These are phyloP conservation scores for Pholiota conissans DNA, from an alignment of 768 basidiomycete species.

Conservation along the genomic window DNA sequence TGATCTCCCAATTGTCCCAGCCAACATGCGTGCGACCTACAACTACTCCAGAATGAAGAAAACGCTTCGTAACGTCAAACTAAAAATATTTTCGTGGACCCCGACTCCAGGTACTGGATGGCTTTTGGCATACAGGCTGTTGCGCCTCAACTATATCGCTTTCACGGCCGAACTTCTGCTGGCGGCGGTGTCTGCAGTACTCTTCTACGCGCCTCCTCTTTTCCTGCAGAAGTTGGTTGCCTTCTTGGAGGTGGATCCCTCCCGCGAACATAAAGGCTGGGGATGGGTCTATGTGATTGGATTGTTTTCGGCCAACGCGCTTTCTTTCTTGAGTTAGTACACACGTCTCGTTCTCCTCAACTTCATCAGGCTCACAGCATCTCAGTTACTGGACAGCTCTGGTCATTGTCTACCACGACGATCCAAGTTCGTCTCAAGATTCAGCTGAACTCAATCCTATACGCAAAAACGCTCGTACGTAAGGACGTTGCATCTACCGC, in stretches of 20 bases:
- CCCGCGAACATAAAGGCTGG: slow-evolving; percentile 52
- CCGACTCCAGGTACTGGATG: slow-evolving; percentile 18
- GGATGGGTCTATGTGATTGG: slow-evolving; percentile 54
- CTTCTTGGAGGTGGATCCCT: slow-evolving; percentile 62
- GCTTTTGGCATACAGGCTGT: slow-evolving; percentile 14
- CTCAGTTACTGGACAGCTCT: slow-evolving; percentile 19
- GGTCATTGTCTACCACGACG: slow-evolving; percentile 14
- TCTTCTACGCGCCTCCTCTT: slow-evolving; percentile 27
- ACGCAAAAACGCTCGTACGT: slow-evolving; percentile 21
- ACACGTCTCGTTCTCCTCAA: background rate
- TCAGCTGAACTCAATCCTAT: slow-evolving; percentile 21
- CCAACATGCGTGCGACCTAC: slow-evolving; percentile 63
- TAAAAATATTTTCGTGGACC: slow-evolving; percentile 57
- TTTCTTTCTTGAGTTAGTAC: slow-evolving; percentile 17
- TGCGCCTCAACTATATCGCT: slow-evolving; percentile 14
- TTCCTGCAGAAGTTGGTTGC: slow-evolving; percentile 57
- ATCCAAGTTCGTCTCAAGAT: slow-evolving; percentile 19
- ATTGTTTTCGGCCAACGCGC: slow-evolving; percentile 18
- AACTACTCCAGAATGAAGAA: slow-evolving; percentile 68
- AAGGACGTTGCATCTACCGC: slow-evolving; percentile 20
- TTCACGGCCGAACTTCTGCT: slow-evolving; percentile 12
- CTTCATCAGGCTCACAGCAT: background rate
- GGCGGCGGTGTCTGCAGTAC: slow-evolving; percentile 15
- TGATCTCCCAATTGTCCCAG: slow-evolving; percentile 82
- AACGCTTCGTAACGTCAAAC: slow-evolving; percentile 49